Percentiles rank a stretch among this genome's conserved stretches.
Evolutionary conservation across 768 basidiomycete genomes (phyloP).

Genomic region (Tylopilus subfusipes): DNA sequence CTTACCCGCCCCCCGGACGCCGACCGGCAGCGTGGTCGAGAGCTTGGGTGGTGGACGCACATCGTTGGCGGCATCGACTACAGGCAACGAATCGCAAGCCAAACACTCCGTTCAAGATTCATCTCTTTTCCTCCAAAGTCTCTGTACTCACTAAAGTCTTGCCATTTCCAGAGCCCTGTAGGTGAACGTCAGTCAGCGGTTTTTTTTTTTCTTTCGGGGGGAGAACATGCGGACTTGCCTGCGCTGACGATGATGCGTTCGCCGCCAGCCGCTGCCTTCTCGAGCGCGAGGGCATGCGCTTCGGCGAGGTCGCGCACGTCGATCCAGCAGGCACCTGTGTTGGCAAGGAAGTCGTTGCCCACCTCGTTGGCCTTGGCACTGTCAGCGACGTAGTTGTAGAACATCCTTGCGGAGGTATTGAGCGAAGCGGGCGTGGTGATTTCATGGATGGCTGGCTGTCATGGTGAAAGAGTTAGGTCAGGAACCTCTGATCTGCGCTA

Average conservation of each 20-base stretch:
- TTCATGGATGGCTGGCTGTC: constrained; percentile 44
- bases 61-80: constrained; percentile 40
- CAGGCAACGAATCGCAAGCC: background rate
- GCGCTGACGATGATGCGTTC: constrained; percentile 53
- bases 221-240: constrained; percentile 18
- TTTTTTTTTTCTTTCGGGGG: too few relatives aligned
- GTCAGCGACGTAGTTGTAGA: constrained; percentile 34
- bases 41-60: too few relatives aligned
- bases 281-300: constrained; percentile 52
- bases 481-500: background rate
- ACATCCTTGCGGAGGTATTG: constrained; percentile 37
- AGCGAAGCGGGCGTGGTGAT: constrained; percentile 34
- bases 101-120: background rate
- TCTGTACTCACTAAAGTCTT: constrained; percentile 23
- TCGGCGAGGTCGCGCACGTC: constrained; percentile 56
- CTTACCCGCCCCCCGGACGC: constrained; percentile 33
- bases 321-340: constrained; percentile 35
- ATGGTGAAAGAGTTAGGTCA: background rate
- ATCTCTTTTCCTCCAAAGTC: background rate
- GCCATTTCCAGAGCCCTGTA: too few relatives aligned
- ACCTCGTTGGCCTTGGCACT: constrained; percentile 16
- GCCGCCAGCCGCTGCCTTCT: constrained; percentile 48
- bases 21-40: too few relatives aligned
- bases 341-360: constrained; percentile 24
- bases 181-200: background rate